Evolutionary conservation across 1,284 basidiomycete species (phyloP), one percentile per base, ranked within the genome.

Genomic region (Albatrellus sp.): DNA sequence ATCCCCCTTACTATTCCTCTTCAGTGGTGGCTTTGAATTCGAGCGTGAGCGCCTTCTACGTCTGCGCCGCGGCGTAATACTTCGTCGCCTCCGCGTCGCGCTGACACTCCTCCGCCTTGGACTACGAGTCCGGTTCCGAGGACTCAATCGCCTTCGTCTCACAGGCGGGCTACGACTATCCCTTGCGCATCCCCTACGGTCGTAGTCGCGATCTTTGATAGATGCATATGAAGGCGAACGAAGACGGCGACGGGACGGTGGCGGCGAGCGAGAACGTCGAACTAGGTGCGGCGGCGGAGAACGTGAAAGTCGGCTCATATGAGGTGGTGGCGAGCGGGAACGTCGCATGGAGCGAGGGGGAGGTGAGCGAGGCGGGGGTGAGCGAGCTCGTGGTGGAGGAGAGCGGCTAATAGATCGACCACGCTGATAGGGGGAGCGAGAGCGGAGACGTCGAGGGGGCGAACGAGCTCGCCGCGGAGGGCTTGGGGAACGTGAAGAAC

Each of bases 81-180:
- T 24, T 24, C 24, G 3, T 24, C 34, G 5, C n/a, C 17, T 13
- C 17, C 37, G 37, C 12, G n/a, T 14, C 10, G 17, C 17, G 12
- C 37, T 38, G 37, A 16, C 17, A 38, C 24, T 24, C 24, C 53
- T 48, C 38, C 57, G 53, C 19, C 58, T 54, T n/a, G 58, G 57
- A 31, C 56, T 60, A 1, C 59, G 60, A 4, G 57, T 62, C 2
- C 24, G 24, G 24, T 63, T 55, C 19, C 61, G 59, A 1, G 66
- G 66, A 13, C 76, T 74, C 8, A 67, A 50, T 28, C 75, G 68
- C 40, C 76, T 69, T 34, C 73, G 65, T 6, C 76, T 68, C 2
- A 68, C 59, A 28, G 76, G 77, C 0, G 80, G 79, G 54, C 75
- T 77, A 16, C 73, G 70, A 46, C 73, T 77, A 45, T 66, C 66